These are phyloP conservation scores for Bipolaris gigantea DNA, from an alignment of 2,329 filamentous ascomycete genomes.

Conservation along the genomic window DNA sequence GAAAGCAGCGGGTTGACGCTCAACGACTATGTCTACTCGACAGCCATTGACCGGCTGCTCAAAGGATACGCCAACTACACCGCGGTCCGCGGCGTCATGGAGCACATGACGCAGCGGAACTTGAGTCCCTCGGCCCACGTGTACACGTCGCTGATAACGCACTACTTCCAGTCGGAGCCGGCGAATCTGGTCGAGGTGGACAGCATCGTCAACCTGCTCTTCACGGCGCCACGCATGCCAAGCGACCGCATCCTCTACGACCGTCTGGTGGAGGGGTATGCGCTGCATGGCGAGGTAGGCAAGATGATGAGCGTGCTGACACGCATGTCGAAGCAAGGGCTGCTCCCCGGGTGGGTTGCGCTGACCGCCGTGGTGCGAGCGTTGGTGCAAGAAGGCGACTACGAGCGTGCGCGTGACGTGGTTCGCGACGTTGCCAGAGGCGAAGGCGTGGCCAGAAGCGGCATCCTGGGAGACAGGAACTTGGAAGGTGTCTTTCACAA, in stretches of 20 bases:
- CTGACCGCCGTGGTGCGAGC: conserved; percentile 45
- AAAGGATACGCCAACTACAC: conserved; percentile 49
- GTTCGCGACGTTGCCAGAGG: conserved; percentile 44
- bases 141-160: conserved; percentile 72
- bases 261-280: conserved; percentile 69
- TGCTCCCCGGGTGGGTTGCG: conserved; percentile 48
- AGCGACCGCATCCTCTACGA: conserved; percentile 68
- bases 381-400: conserved; percentile 43
- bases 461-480: conserved; percentile 19
- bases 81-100: conserved; percentile 63
- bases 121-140: conserved; percentile 64
- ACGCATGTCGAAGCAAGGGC: conserved; percentile 45
- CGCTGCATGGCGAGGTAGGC: conserved; percentile 54
- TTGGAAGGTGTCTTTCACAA: conserved; percentile 23
- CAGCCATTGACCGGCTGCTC: conserved; percentile 69
- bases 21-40: conserved; percentile 67
- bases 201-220: conserved; percentile 56
- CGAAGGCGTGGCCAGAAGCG: conserved; percentile 34
- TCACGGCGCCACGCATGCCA: conserved; percentile 29
- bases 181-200: conserved; percentile 65
- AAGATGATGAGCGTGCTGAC: conserved; percentile 49
- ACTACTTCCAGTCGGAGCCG: conserved; percentile 63
- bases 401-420: conserved; percentile 37
- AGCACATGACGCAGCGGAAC: conserved; percentile 60
- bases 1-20: conserved; percentile 59